Conservation (phyloP, 371 early-diverging fungal species). For the Rhizopus sp. region DNA sequence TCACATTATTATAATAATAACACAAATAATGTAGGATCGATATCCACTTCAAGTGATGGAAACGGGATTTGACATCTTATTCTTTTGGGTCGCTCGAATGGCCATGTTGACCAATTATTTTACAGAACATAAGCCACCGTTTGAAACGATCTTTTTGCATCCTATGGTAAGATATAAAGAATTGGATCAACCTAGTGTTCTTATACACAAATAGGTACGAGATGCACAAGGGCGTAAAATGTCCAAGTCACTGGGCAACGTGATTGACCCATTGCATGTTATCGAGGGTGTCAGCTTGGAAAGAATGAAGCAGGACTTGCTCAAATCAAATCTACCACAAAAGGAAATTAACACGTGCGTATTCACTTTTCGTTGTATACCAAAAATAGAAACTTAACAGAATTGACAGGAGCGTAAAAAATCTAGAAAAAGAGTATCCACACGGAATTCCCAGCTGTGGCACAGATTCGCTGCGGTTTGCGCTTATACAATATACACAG, state of each 20-base stretch:
- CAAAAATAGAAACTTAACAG: background rate
- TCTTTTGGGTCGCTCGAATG: slow-evolving; percentile 99
- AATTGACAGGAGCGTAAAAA: slow-evolving; percentile 51
- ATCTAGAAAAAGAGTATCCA: slow-evolving; percentile 88
- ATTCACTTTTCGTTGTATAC: background rate
- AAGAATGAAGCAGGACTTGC: slow-evolving; percentile 67
- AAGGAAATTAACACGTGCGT: slow-evolving; percentile 76
- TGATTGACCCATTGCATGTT: slow-evolving; percentile 96
- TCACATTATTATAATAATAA: background rate
- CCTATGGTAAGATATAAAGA: slow-evolving; percentile 61
- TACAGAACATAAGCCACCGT: slow-evolving; percentile 76
- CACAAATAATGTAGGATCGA: slow-evolving; percentile 29
- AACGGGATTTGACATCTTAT: slow-evolving; percentile 99
- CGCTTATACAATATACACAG: slow-evolving; percentile 87
- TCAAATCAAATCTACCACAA: slow-evolving; percentile 77
- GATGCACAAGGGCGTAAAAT: slow-evolving; percentile 98
- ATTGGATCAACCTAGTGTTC: background rate
- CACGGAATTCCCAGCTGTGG: slow-evolving; percentile 97
- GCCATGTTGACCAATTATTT: slow-evolving; percentile 96
- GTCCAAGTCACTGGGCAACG: slow-evolving; percentile 97
- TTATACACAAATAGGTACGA: slow-evolving; percentile 63
- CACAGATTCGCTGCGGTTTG: slow-evolving; percentile 94
- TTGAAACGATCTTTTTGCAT: slow-evolving; percentile 82
- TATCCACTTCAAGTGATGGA: slow-evolving; percentile 94
- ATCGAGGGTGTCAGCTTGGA: slow-evolving; percentile 83